Base-by-base conservation (phyloP, 2,329 filamentous ascomycete genomes). In the Fonsecaea pedrosoi region DNA sequence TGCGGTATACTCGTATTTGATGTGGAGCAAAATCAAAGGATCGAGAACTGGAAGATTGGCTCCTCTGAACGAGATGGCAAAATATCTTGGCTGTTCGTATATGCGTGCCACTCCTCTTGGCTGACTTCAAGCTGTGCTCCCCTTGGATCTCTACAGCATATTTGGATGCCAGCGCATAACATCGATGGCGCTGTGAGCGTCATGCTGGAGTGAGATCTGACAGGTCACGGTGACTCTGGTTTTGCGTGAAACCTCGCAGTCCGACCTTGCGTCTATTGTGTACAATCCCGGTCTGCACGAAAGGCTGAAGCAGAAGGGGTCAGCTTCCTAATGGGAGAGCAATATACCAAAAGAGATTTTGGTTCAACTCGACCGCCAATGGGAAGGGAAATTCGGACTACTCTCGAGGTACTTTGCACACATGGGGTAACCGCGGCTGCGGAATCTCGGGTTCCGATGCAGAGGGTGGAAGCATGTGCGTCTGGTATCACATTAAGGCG, bases 371-470 rank as follows among this genome's bases (percentile, higher is more conserved):
- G 4, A 6, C 30, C 53, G n/a, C 53, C 30, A 37, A 55, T 34
- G 21, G 30, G 30, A 55, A 34, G 30, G 53, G 53, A n/a, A 35
- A 10, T n/a, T 15, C 30, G 34, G 53, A 35, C 10, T 42, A 9
- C 7, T 18, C n/a, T 50, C 25, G 30, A 34, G 57, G 13, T 15
- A 60, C 21, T n/a, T 30, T 15, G 30, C 30, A 50, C 40, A 30
- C 40, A 50, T 15, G 30, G 57, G 57, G 40, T 48, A 60, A 50
- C 15, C 40, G 45, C 25, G 40, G 57, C 53, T 60, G 57, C 57
- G 57, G 57, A 60, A 48, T 50, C 18, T 50, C 57, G 57, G 57
- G 18, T 25, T 15, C 25, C 35, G 7, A 50, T 25, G 45, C 45
- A 25, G 45, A 25, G 8, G 21, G 21, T 25, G 8, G 18, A 10